phyloP scores from a whole-genome alignment of 148 eudicot genomes.

The Heliamphora exappendiculata region DNA sequence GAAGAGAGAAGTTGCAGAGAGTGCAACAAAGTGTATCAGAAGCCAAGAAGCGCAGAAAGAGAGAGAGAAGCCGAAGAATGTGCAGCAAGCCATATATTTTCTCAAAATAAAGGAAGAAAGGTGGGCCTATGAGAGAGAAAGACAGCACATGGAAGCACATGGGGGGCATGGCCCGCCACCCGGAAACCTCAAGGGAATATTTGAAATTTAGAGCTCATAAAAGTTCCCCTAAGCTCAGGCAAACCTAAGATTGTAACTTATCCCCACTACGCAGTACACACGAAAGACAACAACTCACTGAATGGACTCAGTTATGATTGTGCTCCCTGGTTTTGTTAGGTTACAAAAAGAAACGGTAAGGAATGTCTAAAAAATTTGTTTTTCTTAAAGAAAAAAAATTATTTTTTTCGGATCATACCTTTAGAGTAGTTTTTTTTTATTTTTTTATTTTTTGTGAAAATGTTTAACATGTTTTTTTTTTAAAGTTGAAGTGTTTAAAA shows the following conservation, averaged over 20 bases:
- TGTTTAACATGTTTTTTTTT: too few relatives aligned
- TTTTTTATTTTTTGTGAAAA: too few relatives aligned
- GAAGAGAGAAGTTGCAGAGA: constrained; percentile 14
- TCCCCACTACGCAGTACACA: background rate
- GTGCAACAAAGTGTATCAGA: background rate
- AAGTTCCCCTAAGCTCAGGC: constrained; percentile 23
- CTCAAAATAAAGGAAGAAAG: constrained; percentile 17
- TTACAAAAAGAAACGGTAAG: too few relatives aligned
- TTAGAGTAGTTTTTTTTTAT: too few relatives aligned
- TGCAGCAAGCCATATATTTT: constrained; percentile 35
- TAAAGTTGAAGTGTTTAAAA: too few relatives aligned
- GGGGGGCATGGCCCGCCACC: constrained; percentile 40
- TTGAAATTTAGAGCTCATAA: constrained; percentile 10
- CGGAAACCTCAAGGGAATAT: constrained; percentile 9
- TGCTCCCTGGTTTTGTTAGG: too few relatives aligned
- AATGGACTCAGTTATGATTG: too few relatives aligned
- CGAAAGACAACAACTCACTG: too few relatives aligned
- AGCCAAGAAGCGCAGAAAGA: background rate
- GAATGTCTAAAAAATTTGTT: too few relatives aligned
- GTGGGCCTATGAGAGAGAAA: constrained; percentile 54
- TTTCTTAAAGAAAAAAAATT: too few relatives aligned
- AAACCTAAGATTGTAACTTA: constrained; percentile 25
- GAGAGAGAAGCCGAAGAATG: constrained; percentile 18
- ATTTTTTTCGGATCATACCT: too few relatives aligned
- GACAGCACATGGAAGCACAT: constrained; percentile 89